phyloP scores from a whole-genome alignment of 2,329 filamentous ascomycete genomes.

The Tolypocladium endophyticum region DNA sequence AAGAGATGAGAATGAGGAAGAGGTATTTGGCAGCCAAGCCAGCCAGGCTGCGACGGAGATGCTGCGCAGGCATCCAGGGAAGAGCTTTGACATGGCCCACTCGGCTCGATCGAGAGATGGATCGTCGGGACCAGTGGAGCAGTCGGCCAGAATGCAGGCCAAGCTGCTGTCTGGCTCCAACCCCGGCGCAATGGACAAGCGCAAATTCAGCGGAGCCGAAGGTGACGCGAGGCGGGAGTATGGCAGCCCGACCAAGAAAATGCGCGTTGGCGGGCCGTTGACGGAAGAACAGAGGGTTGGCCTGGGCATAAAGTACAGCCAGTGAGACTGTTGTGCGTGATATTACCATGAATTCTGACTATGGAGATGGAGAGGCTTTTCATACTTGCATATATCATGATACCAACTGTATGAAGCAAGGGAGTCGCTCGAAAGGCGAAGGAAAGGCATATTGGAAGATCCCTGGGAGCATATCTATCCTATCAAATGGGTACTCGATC shows the following conservation, averaged over 20 bases:
- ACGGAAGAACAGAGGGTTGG: conserved; percentile 32
- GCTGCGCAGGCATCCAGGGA: conserved; percentile 49
- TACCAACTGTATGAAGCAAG: too few species aligned
- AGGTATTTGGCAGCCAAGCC: conserved; percentile 63
- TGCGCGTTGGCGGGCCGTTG: conserved; percentile 29
- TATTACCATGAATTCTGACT: too few species aligned
- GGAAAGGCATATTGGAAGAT: too few species aligned
- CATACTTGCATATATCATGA: too few species aligned
- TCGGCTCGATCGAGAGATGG: conserved; percentile 31
- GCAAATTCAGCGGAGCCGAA: conserved; percentile 34
- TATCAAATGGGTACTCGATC: too few species aligned
- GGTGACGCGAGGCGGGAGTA: conserved; percentile 23
- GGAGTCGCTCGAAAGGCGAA: too few species aligned
- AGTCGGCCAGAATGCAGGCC: conserved; percentile 37
- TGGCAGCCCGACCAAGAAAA: conserved; percentile 41
- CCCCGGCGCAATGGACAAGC: conserved; percentile 35
- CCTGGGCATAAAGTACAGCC: conserved; percentile 40
- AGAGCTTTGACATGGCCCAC: conserved; percentile 39
- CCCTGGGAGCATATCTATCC: too few species aligned
- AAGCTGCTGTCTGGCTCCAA: conserved; percentile 37
- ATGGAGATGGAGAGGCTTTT: too few species aligned
- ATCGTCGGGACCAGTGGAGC: conserved; percentile 32
- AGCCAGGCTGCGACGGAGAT: conserved; percentile 68
- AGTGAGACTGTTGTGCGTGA: conserved; percentile 4
- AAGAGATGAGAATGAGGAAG: conserved; percentile 17